Conservation (phyloP, 2,329 filamentous ascomycete genomes). For the Incumbomyces delicatus region DNA sequence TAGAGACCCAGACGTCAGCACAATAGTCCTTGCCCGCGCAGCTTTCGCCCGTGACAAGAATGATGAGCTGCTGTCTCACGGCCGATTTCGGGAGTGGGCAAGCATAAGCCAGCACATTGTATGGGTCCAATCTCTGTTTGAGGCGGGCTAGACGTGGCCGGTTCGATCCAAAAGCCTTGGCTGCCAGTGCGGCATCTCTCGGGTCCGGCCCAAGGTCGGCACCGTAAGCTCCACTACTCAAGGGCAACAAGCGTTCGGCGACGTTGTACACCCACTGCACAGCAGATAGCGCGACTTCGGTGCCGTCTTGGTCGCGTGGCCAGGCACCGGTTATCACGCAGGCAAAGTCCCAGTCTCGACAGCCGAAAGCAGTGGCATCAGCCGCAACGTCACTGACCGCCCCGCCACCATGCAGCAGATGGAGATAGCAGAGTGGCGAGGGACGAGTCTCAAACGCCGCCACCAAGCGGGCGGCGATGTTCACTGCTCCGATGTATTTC, state of each 20-base stretch:
- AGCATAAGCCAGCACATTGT: conserved; percentile 43
- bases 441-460: conserved; percentile 41
- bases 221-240: conserved; percentile 45
- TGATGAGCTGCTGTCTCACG: conserved; percentile 37
- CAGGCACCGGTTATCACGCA: conserved; percentile 56
- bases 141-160: conserved; percentile 39
- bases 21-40: conserved; percentile 53
- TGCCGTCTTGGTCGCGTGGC: conserved; percentile 44
- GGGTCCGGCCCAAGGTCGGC: conserved; percentile 56
- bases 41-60: conserved; percentile 45
- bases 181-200: conserved; percentile 43
- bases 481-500: conserved; percentile 33
- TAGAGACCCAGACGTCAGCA: conserved; percentile 42
- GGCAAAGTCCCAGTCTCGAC: conserved; percentile 54
- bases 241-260: conserved; percentile 37
- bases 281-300: conserved; percentile 28
- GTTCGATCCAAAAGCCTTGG: conserved; percentile 50
- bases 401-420: conserved; percentile 53
- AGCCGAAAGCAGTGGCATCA: conserved; percentile 50
- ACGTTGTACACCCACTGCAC: conserved; percentile 50
- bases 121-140: conserved; percentile 42
- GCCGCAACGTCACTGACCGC: conserved; percentile 36
- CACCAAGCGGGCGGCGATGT: conserved; percentile 32
- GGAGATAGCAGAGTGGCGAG: conserved; percentile 49
- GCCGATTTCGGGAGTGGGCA: conserved; percentile 42